Percentiles rank a stretch among this genome's conserved stretches.
These are phyloP conservation scores for Chalaropsis ovoidea DNA, from an alignment of 2,329 filamentous ascomycete genomes.

Conservation along the genomic window DNA sequence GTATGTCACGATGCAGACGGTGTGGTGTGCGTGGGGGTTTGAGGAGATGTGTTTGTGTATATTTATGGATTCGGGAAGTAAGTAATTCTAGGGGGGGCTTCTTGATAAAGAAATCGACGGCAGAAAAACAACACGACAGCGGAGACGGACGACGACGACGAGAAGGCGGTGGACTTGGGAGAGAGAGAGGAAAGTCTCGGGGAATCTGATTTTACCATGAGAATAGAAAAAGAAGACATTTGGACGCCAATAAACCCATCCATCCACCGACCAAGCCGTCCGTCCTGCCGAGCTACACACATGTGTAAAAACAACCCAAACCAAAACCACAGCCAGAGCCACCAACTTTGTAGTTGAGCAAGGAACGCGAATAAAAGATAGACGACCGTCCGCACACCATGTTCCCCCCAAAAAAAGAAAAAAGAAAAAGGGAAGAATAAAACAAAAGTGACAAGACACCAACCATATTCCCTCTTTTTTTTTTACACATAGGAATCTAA, in stretches of 20 bases:
- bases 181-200: slow-evolving; percentile 7
- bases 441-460: slow-evolving; percentile 12
- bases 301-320: slow-evolving; percentile 2
- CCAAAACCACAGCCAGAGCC: slow-evolving; percentile 7
- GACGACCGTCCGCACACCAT: not conserved
- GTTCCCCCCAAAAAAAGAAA: not conserved
- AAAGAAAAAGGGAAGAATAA: not conserved
- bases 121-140: not conserved
- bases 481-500: slow-evolving; percentile 16
- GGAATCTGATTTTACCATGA: slow-evolving; percentile 6
- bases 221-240: slow-evolving; percentile 12
- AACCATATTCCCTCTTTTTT: slow-evolving; percentile 13
- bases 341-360: not conserved
- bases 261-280: slow-evolving; percentile 1
- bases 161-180: not conserved
- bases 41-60: no score
- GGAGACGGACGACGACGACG: not conserved
- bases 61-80: no score
- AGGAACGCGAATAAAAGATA: slow-evolving; percentile 10
- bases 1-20: no score
- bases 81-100: not conserved
- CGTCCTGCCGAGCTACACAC: not conserved
- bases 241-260: slow-evolving; percentile 16
- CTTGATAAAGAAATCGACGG: not conserved
- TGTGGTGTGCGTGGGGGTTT: no score